Evolutionary conservation across 78 protist species (phyloP).

Genomic region (Tieghemostelium lacteum): DNA sequence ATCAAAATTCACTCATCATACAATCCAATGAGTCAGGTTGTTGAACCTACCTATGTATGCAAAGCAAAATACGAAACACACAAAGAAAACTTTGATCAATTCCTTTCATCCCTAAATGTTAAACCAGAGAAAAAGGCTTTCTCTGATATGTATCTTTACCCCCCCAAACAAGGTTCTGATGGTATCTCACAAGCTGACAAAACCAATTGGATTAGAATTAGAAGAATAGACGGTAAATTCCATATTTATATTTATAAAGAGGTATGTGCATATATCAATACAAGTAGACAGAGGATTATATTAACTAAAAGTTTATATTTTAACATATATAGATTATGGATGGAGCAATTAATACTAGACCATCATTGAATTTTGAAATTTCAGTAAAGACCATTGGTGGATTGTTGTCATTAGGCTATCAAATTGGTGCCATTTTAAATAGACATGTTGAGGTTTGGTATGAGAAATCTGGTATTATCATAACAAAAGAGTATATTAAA

Average conservation of each 20-base stretch:
- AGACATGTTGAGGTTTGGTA: slow-evolving; percentile 73
- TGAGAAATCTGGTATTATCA: slow-evolving; percentile 50
- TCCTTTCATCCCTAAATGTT: slow-evolving; percentile 61
- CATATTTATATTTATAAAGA: slow-evolving; percentile 55
- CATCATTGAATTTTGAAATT: slow-evolving; percentile 66
- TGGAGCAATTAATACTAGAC: slow-evolving; percentile 61
- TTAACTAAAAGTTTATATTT: background rate
- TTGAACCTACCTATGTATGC: slow-evolving; percentile 67
- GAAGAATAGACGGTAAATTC: slow-evolving; percentile 74
- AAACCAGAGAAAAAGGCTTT: slow-evolving; percentile 61
- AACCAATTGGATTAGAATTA: slow-evolving; percentile 82
- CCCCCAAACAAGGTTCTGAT: slow-evolving; percentile 63
- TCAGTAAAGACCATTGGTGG: slow-evolving; percentile 84
- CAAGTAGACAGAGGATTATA: background rate
- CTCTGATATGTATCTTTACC: slow-evolving; percentile 82
- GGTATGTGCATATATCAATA: background rate
- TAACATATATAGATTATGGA: slow-evolving; percentile 40
- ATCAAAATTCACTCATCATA: slow-evolving; percentile 58
- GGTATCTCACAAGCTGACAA: slow-evolving; percentile 67
- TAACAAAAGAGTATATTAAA: slow-evolving; percentile 70
- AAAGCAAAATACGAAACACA: slow-evolving; percentile 65
- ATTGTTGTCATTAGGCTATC: slow-evolving; percentile 73
- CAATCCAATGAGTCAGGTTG: slow-evolving; percentile 84
- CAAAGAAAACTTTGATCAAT: slow-evolving; percentile 52
- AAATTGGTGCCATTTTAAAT: slow-evolving; percentile 76